These are phyloP conservation scores for Penicillium simplicissimum DNA, from an alignment of 495 filamentous ascomycete species.

Conservation along the genomic window DNA sequence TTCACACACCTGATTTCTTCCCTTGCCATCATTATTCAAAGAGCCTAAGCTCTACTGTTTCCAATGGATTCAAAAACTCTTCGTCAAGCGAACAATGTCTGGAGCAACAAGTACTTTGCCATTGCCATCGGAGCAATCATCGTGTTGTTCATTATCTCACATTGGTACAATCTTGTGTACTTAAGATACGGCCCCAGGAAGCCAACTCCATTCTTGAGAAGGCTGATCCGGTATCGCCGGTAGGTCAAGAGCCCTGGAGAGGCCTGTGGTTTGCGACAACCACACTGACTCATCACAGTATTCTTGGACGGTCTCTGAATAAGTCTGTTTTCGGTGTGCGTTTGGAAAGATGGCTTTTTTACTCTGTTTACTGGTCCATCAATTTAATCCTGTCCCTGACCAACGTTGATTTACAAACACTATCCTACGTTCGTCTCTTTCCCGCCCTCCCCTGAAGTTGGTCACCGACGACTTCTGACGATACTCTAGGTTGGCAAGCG, in stretches of 20 bases:
- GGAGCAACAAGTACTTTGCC: conserved; percentile 15
- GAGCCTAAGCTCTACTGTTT: not conserved
- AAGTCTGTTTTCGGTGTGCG: not conserved
- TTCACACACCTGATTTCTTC: not conserved
- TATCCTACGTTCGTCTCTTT: not conserved
- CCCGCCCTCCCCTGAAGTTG: not conserved
- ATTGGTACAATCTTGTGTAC: conserved; percentile 6
- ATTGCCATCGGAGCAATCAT: conserved; percentile 16
- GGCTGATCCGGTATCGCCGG: not conserved
- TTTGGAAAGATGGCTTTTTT: conserved; percentile 5
- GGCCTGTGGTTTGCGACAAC: not conserved
- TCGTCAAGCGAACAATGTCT: conserved; percentile 6
- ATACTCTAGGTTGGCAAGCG: conserved; percentile 14
- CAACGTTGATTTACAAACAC: conserved; percentile 11
- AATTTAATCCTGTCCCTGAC: conserved; percentile 52
- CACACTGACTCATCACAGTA: not conserved
- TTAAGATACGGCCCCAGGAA: conserved; percentile 5
- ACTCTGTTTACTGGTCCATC: conserved; percentile 42
- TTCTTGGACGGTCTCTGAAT: not conserved
- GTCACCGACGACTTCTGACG: no score
- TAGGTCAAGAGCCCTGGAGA: not conserved
- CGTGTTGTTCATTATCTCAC: not conserved
- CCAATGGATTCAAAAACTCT: not conserved
- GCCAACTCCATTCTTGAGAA: not conserved
- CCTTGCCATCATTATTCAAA: not conserved